These are phyloP conservation scores for Coemansia sp. DNA, from an alignment of 192 early-diverging fungal genomes.

Conservation along the genomic window DNA sequence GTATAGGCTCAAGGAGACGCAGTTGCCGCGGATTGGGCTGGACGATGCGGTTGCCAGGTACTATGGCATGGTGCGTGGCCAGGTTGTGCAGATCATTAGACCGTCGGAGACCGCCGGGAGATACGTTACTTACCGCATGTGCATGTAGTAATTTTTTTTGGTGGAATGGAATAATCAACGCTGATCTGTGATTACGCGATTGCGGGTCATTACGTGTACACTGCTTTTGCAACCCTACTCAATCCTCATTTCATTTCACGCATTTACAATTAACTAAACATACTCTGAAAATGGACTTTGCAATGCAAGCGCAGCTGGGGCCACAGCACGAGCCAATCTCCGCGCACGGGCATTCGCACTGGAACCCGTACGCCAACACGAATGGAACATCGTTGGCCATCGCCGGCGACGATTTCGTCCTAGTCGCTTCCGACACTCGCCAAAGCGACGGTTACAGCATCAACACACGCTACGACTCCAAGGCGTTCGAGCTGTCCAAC, in stretches of 20 bases:
- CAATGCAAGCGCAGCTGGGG: conserved; percentile 10
- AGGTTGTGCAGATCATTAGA: conserved; percentile 93
- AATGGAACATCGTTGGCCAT: conserved; percentile 85
- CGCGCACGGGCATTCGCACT: conserved; percentile 57
- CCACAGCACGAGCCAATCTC: conserved; percentile 23
- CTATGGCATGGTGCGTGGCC: conserved; percentile 86
- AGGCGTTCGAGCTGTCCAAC: conserved; percentile 85
- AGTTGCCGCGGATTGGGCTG: conserved; percentile 86
- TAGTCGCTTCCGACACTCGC: conserved; percentile 94
- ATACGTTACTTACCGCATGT: conserved; percentile 95
- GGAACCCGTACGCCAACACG: conserved; percentile 91
- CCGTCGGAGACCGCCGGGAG: conserved; percentile 95
- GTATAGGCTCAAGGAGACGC: conserved; percentile 94
- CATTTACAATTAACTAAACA: neutral
- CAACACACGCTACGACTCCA: conserved; percentile 91
- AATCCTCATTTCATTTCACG: neutral
- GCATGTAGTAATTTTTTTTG: conserved; percentile 60
- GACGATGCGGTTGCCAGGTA: conserved; percentile 94
- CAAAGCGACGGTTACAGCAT: conserved; percentile 88
- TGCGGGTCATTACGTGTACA: neutral
- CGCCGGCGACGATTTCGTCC: conserved; percentile 91
- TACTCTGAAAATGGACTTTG: conserved; percentile 26
- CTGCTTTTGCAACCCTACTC: neutral
- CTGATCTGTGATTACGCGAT: neutral
- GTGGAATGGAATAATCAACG: neutral